Base-by-base conservation (phyloP, 1,284 basidiomycete species). In the Ceratobasidium sp. region DNA sequence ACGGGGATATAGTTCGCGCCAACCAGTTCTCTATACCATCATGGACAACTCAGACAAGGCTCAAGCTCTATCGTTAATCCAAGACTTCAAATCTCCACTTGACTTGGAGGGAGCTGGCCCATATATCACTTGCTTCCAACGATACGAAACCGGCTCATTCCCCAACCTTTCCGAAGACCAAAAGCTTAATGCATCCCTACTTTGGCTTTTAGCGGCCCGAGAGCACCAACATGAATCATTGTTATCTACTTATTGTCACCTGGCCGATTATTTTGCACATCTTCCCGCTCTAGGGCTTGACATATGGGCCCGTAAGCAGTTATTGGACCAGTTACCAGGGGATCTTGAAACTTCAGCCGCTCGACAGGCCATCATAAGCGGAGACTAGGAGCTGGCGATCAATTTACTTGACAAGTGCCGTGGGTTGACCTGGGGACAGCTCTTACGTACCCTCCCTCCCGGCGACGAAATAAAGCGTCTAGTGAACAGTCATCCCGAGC, bases 391-490 rank as follows among this genome's bases (percentile, higher is more conserved):
- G 40, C 55, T 57, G 27, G 55, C 55, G 7, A 27, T 57, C 6
- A 40, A 17, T 42, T 40, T 57, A 27, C 55, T 57, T 20, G 55
- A 57, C 25, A 57, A 57, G n/a, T 42, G 55, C n/a, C 55, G 55
- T 8, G 55, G 55, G n/a, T 40, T 57, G 22, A 43, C 34, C 15
- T 57, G 55, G 55, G 38, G 27, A 31, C 55, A 57, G 27, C 17
- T 57, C 8, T 40, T 57, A 20, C 55, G 55, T 3, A 43, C 55
- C 3, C 55, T 57, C n/a, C 55, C 55, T 8, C 38, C 35, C 5
- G 22, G 8, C 7, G 38, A 43, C 10, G 10, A 6, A 7, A 57
- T 57, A 15, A 27, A 57, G 8, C 13, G 45, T 13, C 55, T 57
- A 3, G 38, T n/a, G 31, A 27, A 57, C 7, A 43, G 22, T 43